These are phyloP conservation scores for Auricularia sp. DNA, from an alignment of 768 basidiomycete genomes.

Conservation along the genomic window DNA sequence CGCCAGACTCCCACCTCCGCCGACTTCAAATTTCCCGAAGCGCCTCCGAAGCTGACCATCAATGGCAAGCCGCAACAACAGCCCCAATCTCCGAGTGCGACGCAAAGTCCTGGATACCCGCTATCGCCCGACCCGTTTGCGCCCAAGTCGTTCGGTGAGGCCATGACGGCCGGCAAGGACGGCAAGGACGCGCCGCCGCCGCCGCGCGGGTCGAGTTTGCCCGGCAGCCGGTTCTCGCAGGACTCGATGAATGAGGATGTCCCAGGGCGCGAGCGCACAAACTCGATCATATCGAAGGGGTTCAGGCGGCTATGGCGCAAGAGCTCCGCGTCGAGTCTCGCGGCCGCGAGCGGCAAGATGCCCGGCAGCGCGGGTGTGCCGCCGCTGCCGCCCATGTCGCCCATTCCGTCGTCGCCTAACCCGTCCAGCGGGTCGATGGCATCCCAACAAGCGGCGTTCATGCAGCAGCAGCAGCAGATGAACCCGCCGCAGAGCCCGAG, in stretches of 20 bases:
- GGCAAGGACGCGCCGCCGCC: slow-evolving; percentile 14
- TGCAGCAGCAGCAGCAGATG: slow-evolving; percentile 17
- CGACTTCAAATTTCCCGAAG: not conserved
- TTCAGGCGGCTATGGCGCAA: slow-evolving; percentile 73
- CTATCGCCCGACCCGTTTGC: slow-evolving; percentile 80
- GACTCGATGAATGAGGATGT: slow-evolving; percentile 42
- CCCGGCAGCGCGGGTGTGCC: not conserved
- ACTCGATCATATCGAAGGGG: slow-evolving; percentile 58
- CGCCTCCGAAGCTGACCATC: not conserved
- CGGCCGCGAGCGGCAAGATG: slow-evolving; percentile 29
- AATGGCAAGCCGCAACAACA: not conserved
- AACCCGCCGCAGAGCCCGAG: slow-evolving; percentile 17
- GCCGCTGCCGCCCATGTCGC: slow-evolving; percentile 1
- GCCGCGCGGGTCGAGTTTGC: slow-evolving; percentile 20
- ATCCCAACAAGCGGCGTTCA: not conserved
- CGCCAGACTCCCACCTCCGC: not conserved
- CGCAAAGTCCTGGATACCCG: slow-evolving; percentile 55
- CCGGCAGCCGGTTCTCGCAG: slow-evolving; percentile 60
- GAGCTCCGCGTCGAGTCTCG: slow-evolving; percentile 24
- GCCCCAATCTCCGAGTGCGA: not conserved
- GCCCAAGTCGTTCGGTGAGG: not conserved
- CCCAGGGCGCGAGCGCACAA: slow-evolving; percentile 22
- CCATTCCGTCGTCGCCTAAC: not conserved
- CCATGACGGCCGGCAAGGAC: not conserved
- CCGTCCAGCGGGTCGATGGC: slow-evolving; percentile 1